These are phyloP conservation scores for Hemileia vastatrix DNA, from an alignment of 1,284 basidiomycete genomes.

Conservation along the genomic window DNA sequence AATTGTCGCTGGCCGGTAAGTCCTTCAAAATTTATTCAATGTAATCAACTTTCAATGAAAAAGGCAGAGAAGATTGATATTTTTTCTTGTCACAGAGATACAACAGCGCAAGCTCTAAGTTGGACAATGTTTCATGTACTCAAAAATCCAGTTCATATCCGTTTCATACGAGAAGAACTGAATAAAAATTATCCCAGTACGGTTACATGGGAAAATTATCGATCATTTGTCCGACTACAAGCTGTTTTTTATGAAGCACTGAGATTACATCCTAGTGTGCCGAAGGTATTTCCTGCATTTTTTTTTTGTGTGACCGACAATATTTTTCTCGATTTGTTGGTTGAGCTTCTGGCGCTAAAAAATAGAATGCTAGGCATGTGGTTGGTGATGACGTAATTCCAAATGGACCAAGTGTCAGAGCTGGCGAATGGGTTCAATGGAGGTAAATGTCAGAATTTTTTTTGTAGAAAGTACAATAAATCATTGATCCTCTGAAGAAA, in stretches of 20 bases:
- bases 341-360: background rate
- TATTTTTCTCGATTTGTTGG: background rate
- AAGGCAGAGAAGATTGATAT: background rate
- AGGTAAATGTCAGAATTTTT: background rate
- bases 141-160: constrained; percentile 18
- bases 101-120: constrained; percentile 27
- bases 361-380: constrained; percentile 19
- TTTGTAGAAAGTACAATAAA: too few species aligned
- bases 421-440: constrained; percentile 18
- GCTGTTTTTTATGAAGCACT: constrained; percentile 28
- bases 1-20: constrained; percentile 27
- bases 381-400: constrained; percentile 22
- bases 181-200: background rate
- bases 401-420: constrained; percentile 15
- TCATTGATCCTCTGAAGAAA: background rate
- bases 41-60: background rate
- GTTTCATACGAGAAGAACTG: constrained; percentile 15
- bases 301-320: background rate
- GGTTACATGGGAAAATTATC: constrained; percentile 23
- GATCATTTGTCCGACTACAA: constrained; percentile 23
- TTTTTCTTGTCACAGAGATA: constrained; percentile 19
- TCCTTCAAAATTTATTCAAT: background rate
- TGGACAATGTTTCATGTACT: constrained; percentile 28
- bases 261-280: constrained; percentile 26
- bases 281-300: constrained; percentile 11